These are phyloP conservation scores for Tricholoma sp. DNA, from an alignment of 768 basidiomycete species.

Conservation along the genomic window DNA sequence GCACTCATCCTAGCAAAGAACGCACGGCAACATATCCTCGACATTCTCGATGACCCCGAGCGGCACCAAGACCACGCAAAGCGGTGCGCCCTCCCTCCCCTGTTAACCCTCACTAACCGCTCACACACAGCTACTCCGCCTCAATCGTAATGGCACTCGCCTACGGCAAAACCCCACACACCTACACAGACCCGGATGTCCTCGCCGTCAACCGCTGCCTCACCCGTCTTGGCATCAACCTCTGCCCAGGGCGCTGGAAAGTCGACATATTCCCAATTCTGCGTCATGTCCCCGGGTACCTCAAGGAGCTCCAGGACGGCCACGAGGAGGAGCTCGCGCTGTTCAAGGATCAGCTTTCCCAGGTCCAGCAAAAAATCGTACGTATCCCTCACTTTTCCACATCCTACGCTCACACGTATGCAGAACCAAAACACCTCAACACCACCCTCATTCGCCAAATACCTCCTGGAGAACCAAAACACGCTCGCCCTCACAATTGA, in stretches of 20 bases:
- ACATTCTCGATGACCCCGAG: constrained; percentile 35
- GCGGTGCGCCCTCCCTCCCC: constrained; percentile 17
- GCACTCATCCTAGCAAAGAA: constrained; percentile 35
- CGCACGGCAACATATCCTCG: constrained; percentile 31
- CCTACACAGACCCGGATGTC: constrained; percentile 42
- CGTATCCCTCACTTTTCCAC: no score
- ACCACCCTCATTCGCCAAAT: constrained; percentile 48
- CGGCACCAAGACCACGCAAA: constrained; percentile 54
- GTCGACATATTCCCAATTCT: constrained; percentile 45
- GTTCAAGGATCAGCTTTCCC: constrained; percentile 47
- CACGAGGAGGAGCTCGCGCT: constrained; percentile 51
- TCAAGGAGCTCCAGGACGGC: constrained; percentile 49
- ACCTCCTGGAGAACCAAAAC: constrained; percentile 50
- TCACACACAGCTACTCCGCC: constrained; percentile 36
- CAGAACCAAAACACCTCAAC: constrained; percentile 30
- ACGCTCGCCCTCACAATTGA: constrained; percentile 50
- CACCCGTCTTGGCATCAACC: constrained; percentile 37
- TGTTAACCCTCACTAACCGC: background rate
- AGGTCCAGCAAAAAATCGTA: constrained; percentile 43
- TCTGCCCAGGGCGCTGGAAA: constrained; percentile 41
- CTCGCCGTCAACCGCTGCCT: constrained; percentile 41
- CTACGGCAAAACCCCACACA: constrained; percentile 39
- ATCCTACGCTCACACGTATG: background rate
- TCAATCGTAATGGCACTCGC: constrained; percentile 47
- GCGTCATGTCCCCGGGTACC: constrained; percentile 50